Evolutionary conservation across 192 early-diverging fungal genomes (phyloP), one percentile per base, ranked within the genome.

Genomic region (Podila horticola): DNA sequence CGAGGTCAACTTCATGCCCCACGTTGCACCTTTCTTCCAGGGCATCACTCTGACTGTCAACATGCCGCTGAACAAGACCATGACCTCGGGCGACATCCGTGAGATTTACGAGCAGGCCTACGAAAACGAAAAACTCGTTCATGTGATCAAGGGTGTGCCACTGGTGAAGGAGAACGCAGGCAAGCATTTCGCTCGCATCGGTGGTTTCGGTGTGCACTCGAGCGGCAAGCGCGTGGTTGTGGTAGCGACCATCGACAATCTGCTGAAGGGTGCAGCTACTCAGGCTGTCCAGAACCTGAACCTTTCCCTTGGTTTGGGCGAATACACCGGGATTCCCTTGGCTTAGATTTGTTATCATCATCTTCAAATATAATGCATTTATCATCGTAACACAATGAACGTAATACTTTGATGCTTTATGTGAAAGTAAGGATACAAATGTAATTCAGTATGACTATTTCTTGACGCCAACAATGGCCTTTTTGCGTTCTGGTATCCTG

Each of bases 251-350:
- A 93, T 99, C 67, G 98, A 98, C 79, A 99, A 99, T 67, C 79
- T 99, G 82, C 89, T 98, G 64, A 99, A 99, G 91, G 98, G 98
- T 7, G 97, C 97, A 26, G 98, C 98, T 1, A 99, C 97, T n/a
- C 98, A 99, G 84, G 96, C 97, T 19, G 83, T 98, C 41, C 84
- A 92, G 87, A 99, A 98, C 85, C 90, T 98, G 84, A 99, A 99
- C 82, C 89, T 99, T 75, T 93, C 96, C 12, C 84, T 98, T 41
- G 94, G 93, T 2, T 85, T 97, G 51, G 92, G 94, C 62, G 97
- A 99, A 85, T 96, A 90, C 70, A 92, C 92, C 22, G 96, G 97
- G 29, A 99, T 99, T 71, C 95, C 96, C 29, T 36, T 88, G 26
- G 85, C 83, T 71, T 85, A 74, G 74, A 62, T 30, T 28, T 63